These are phyloP conservation scores for Aureobasidium leucospermi DNA, from an alignment of 2,329 filamentous ascomycete species.

Conservation along the genomic window DNA sequence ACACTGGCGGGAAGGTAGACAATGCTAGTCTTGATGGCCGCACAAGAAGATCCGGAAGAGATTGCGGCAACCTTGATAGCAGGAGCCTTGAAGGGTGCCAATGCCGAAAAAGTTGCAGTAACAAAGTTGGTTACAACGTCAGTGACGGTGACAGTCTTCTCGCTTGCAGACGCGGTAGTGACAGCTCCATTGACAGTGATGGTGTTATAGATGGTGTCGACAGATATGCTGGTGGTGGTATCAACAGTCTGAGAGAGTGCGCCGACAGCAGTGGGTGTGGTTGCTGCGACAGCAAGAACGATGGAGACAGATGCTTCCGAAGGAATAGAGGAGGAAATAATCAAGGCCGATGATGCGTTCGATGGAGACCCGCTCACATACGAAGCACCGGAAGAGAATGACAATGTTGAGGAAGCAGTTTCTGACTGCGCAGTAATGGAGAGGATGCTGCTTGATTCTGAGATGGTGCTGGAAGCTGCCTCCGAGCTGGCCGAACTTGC, in stretches of 20 bases:
- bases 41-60: neutral
- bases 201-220: conserved; percentile 15
- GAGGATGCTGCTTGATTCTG: neutral
- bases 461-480: neutral
- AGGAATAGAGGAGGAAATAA: neutral
- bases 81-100: conserved; percentile 5
- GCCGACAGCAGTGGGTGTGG: conserved; percentile 11
- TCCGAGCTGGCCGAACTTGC: neutral
- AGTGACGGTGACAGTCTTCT: conserved; percentile 12
- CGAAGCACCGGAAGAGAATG: conserved; percentile 6
- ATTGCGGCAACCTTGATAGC: neutral
- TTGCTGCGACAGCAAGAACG: neutral
- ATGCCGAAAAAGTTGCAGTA: conserved; percentile 12
- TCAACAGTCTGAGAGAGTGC: conserved; percentile 6
- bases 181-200: conserved; percentile 11
- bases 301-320: neutral
- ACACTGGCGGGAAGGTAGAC: conserved; percentile 6
- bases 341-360: neutral
- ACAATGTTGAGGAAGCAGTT: neutral
- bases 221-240: conserved; percentile 15
- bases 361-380: conserved; percentile 11
- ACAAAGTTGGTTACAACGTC: conserved; percentile 13
- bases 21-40: conserved; percentile 8
- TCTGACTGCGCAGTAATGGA: neutral
- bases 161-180: conserved; percentile 13